Base-by-base conservation (phyloP, 768 basidiomycete genomes). In the Erythrobasidium yunnanense region DNA sequence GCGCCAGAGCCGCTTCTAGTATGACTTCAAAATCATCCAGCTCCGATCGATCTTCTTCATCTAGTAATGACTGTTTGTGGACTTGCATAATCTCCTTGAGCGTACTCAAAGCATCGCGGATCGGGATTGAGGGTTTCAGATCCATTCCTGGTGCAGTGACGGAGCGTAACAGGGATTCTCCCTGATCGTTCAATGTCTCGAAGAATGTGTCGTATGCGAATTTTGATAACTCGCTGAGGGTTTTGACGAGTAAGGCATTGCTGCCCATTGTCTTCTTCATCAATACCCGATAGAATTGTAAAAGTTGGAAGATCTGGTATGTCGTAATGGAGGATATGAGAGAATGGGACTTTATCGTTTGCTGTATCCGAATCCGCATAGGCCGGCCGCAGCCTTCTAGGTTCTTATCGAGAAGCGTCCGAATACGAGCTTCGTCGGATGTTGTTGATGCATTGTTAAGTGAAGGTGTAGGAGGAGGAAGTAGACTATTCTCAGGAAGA, bases 321-420 rank as follows among this genome's bases (percentile, higher is more conserved):
- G 87, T 84, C 49, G 86, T 83, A 66, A 97, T 90, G 66, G 87
- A 85, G 70, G 88, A 91, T 32, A 63, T 63, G 45, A 63, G 46
- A 76, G 96, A 93, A 74, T 99, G 93, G 0, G 87, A 88, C 46
- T 87, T 83, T 32, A 95, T 83, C 2, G 91, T 95, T 75, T 97
- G 91, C 72, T 88, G 84, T n/a, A 96, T 86, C 27, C 93, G 84
- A 33, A 87, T 79, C 88, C 92, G 89, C 67, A 96, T 79, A n/a
- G 93, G 93, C 30, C 86, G 81, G 68, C 88, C 88, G 30, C 96
- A 77, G 46, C 90, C 90, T 55, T 84, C 84, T 29, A 96, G 83
- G 32, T 86, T 83, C 20, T 82, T 78, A 73, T 96, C 87, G 81
- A 96, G 81, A 67, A 93, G 73, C 68, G 87, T 84, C 45, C 82